phyloP scores from a whole-genome alignment of 2,329 filamentous ascomycete genomes.

The Nothomitra cinnamomea region DNA sequence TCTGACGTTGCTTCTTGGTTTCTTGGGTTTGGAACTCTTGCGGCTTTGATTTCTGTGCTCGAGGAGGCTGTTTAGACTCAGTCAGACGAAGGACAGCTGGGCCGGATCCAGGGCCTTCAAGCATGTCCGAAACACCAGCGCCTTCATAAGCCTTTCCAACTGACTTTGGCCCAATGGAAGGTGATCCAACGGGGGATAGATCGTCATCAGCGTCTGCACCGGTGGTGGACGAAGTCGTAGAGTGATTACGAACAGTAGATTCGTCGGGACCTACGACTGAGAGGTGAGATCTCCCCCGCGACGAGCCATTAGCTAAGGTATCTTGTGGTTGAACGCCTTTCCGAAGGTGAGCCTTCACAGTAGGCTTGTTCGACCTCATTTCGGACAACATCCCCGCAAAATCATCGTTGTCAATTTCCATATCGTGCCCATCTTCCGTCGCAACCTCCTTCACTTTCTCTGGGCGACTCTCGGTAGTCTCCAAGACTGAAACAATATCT shows the following conservation, averaged over 20 bases:
- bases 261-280: not conserved
- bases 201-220: conserved; percentile 71
- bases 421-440: conserved; percentile 32
- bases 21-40: conserved; percentile 51
- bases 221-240: conserved; percentile 49
- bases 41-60: conserved; percentile 38
- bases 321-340: conserved; percentile 58
- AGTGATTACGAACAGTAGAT: conserved; percentile 24
- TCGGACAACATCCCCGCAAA: conserved; percentile 60
- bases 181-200: conserved; percentile 51
- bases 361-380: conserved; percentile 37
- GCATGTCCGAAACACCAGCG: conserved; percentile 77
- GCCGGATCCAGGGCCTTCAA: conserved; percentile 51
- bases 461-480: conserved; percentile 13
- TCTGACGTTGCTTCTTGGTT: conserved; percentile 92
- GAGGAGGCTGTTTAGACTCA: conserved; percentile 35
- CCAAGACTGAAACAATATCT: conserved; percentile 5
- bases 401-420: conserved; percentile 51
- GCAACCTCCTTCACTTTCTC: conserved; percentile 9
- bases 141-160: conserved; percentile 32
- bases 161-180: conserved; percentile 30
- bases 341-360: conserved; percentile 29
- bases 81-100: conserved; percentile 68
- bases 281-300: not conserved
- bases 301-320: conserved; percentile 15